A percentile compares a stretch with the other conserved stretches of the same genome.
phyloP scores from a whole-genome alignment of 2,329 filamentous ascomycete species.

The Fusarium incarnatum region DNA sequence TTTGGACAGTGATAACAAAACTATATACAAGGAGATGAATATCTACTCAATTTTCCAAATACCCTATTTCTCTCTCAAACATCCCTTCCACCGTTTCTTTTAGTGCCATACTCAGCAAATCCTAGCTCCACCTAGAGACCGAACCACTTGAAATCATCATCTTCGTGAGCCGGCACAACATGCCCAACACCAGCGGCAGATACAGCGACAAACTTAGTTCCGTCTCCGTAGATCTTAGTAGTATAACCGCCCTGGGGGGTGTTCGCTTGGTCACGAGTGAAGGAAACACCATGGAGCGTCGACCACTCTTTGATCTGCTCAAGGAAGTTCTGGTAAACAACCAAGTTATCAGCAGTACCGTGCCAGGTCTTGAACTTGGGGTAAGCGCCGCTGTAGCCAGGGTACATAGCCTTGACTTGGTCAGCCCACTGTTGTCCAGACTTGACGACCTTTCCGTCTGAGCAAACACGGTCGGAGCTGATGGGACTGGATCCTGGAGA shows the following conservation, averaged over 20 bases:
- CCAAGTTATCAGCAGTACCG: constrained; percentile 62
- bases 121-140: neutral
- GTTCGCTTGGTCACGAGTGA: neutral
- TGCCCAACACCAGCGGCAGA: constrained; percentile 16
- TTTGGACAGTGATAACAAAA: neutral
- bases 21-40: neutral
- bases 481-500: constrained; percentile 49
- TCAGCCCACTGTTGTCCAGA: constrained; percentile 57
- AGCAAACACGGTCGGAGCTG: constrained; percentile 61
- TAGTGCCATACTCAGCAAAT: no score
- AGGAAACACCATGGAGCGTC: neutral
- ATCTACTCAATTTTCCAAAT: neutral
- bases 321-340: constrained; percentile 65
- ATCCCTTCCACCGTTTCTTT: neutral
- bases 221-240: constrained; percentile 8
- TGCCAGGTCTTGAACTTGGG: constrained; percentile 72
- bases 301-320: constrained; percentile 68
- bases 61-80: neutral
- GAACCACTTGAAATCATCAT: constrained; percentile 15
- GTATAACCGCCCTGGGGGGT: constrained; percentile 1
- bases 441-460: constrained; percentile 60
- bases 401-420: constrained; percentile 60
- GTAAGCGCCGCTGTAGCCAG: constrained; percentile 60
- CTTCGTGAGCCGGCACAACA: neutral
- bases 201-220: constrained; percentile 10